Percentiles rank a stretch among this genome's conserved stretches.
Evolutionary conservation across 1,284 basidiomycete species (phyloP).

Genomic region (Flammula alnicola): DNA sequence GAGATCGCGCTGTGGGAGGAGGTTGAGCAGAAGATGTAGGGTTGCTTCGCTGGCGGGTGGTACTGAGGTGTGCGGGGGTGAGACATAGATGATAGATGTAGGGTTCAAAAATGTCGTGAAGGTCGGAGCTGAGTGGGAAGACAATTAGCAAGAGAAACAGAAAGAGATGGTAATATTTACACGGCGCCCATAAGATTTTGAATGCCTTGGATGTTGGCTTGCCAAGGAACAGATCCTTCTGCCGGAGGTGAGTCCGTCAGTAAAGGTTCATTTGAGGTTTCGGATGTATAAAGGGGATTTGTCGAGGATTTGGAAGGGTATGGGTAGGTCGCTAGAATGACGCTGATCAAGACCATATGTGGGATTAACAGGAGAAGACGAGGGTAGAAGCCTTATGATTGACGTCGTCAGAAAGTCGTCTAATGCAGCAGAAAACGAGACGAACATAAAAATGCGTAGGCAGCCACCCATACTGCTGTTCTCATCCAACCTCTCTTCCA

Average conservation of each 20-base stretch:
- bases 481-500: constrained; percentile 74
- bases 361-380: constrained; percentile 67
- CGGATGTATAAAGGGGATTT: constrained; percentile 20
- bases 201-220: constrained; percentile 77
- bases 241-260: constrained; percentile 37
- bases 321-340: constrained; percentile 64
- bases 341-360: constrained; percentile 54
- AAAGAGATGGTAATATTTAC: constrained; percentile 43
- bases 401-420: neutral
- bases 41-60: constrained; percentile 6
- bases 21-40: constrained; percentile 16
- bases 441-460: constrained; percentile 74
- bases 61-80: constrained; percentile 29
- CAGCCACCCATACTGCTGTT: constrained; percentile 68
- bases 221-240: constrained; percentile 68
- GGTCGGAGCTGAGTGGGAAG: constrained; percentile 33
- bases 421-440: constrained; percentile 15
- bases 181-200: constrained; percentile 81
- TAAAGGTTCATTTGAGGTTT: constrained; percentile 16
- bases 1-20: constrained; percentile 44
- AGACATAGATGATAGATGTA: constrained; percentile 37
- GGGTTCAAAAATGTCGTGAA: constrained; percentile 28
- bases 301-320: constrained; percentile 29
- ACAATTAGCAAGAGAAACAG: constrained; percentile 1
- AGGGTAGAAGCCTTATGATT: constrained; percentile 65